Evolutionary conservation across 192 early-diverging fungal genomes (phyloP).

Genomic region (Lobosporangium transversale): DNA sequence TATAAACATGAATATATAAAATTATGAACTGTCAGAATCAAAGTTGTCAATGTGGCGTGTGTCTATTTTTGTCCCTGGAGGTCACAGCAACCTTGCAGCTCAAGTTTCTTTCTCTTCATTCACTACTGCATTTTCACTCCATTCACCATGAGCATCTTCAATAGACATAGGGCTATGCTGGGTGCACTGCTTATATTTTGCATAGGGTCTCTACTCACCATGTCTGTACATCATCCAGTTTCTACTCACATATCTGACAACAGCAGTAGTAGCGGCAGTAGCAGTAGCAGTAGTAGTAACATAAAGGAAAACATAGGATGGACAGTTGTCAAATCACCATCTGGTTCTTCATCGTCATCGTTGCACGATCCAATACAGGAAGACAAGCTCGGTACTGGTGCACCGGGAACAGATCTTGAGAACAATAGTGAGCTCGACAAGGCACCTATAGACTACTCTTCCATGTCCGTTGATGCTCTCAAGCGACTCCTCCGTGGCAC

Average conservation of each 20-base stretch:
- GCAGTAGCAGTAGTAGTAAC: too few species aligned
- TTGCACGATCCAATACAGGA: not conserved
- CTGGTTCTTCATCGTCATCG: not conserved
- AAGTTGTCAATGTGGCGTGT: too few species aligned
- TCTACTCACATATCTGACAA: conserved; percentile 1
- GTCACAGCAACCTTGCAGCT: too few species aligned
- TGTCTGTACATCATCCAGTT: conserved; percentile 18
- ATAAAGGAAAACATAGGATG: too few species aligned
- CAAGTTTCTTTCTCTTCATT: too few species aligned
- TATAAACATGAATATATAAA: too few species aligned
- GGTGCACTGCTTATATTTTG: conserved; percentile 42
- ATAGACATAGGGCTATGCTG: conserved; percentile 38
- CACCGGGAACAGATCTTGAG: conserved; percentile 28
- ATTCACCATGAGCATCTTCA: conserved; percentile 21
- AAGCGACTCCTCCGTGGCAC: conserved; percentile 11
- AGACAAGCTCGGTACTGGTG: conserved; percentile 33
- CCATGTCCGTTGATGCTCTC: conserved; percentile 9
- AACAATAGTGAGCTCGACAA: conserved; percentile 26
- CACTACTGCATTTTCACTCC: not conserved
- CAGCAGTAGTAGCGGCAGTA: not conserved
- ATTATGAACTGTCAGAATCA: too few species aligned
- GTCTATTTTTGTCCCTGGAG: too few species aligned
- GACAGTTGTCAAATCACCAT: conserved; percentile 1
- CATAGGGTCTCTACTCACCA: conserved; percentile 43
- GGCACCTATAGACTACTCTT: not conserved